phyloP scores from a whole-genome alignment of 176 grass and related monocot species.

The Zoysia japonica region DNA sequence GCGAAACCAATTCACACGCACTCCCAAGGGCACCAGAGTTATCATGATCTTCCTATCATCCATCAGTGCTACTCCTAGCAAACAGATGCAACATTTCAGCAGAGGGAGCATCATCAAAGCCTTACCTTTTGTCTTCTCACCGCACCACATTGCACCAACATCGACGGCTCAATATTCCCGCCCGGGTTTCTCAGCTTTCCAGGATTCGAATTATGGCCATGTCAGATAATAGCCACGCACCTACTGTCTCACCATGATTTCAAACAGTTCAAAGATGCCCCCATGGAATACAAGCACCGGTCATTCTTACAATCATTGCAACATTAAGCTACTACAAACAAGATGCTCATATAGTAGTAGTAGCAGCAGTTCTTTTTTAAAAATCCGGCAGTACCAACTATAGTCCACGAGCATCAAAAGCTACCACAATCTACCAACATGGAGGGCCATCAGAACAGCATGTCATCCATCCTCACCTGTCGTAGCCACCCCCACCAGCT shows the following conservation, averaged over 20 bases:
- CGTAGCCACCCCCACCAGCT: conserved; percentile 43
- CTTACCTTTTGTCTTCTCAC: neutral
- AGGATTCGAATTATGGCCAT: conserved; percentile 27
- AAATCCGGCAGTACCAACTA: neutral
- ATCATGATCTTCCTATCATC: neutral
- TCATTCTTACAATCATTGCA: conserved; percentile 35
- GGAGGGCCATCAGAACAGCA: neutral
- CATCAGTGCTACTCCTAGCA: neutral
- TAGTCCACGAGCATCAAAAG: conserved; percentile 2
- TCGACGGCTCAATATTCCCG: conserved; percentile 7
- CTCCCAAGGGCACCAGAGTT: neutral
- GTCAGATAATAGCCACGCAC: conserved; percentile 25
- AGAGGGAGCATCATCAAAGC: neutral
- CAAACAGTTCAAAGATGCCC: conserved; percentile 24
- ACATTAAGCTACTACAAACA: conserved; percentile 34
- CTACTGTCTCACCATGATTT: neutral
- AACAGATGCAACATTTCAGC: conserved; percentile 10
- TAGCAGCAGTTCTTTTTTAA: neutral
- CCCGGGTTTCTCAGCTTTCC: neutral
- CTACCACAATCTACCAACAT: conserved; percentile 35
- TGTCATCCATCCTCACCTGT: conserved; percentile 41
- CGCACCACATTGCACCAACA: neutral
- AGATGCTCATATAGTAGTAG: neutral
- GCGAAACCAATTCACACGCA: neutral
- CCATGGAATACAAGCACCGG: neutral